phyloP scores from a whole-genome alignment of 2,329 filamentous ascomycete species.

The Trichoderma sp. region DNA sequence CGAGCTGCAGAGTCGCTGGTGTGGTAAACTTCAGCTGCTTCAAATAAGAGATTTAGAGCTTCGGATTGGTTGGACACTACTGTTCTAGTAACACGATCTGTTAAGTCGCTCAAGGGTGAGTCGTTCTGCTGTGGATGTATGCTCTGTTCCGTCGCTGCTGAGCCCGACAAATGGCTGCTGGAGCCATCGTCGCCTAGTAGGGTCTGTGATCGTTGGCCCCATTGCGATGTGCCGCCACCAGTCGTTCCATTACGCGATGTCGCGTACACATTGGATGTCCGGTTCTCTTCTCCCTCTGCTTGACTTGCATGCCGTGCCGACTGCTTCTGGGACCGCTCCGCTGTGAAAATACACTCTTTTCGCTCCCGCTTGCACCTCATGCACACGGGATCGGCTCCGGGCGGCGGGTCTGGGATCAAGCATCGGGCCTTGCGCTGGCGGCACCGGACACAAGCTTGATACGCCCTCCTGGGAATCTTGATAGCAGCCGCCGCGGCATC shows the following conservation, averaged over 20 bases:
- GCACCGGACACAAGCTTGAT: background rate
- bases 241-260: background rate
- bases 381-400: background rate
- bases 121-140: background rate
- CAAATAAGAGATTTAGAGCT: background rate
- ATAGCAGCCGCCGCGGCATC: background rate
- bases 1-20: background rate
- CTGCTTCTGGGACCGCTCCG: background rate
- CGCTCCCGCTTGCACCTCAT: background rate
- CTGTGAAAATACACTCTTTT: background rate
- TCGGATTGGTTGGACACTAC: background rate
- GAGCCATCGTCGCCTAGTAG: background rate
- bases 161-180: background rate
- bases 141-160: background rate
- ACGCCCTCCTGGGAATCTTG: background rate
- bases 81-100: background rate
- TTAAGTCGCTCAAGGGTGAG: background rate
- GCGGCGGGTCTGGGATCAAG: background rate
- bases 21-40: background rate
- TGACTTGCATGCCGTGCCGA: background rate
- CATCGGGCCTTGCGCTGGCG: background rate
- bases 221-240: background rate
- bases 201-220: background rate
- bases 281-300: background rate
- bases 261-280: background rate